These are phyloP conservation scores for Cordia subcordata DNA, from an alignment of 257 asterid species.

Conservation along the genomic window DNA sequence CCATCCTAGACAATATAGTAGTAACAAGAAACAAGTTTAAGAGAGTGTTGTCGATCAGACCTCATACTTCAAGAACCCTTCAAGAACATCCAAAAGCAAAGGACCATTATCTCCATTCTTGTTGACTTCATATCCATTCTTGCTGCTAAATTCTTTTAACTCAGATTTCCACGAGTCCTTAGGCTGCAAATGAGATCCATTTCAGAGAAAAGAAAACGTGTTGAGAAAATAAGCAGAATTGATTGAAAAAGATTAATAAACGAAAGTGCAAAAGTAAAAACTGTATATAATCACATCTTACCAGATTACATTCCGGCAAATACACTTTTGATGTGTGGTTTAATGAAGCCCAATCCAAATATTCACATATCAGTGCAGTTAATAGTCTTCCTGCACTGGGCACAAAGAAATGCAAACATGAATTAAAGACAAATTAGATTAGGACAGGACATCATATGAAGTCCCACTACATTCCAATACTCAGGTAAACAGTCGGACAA, in stretches of 20 bases:
- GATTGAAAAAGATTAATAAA: not conserved
- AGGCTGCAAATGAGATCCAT: slow-evolving; percentile 42
- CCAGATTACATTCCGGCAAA: slow-evolving; percentile 92
- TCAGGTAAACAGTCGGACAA: too few relatives aligned
- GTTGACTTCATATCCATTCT: slow-evolving; percentile 87
- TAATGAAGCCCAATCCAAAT: slow-evolving; percentile 92
- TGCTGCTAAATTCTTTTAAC: slow-evolving; percentile 84
- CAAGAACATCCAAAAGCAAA: slow-evolving; percentile 93
- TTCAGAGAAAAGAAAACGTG: not conserved
- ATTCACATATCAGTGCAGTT: slow-evolving; percentile 79
- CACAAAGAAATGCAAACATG: not conserved
- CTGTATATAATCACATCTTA: slow-evolving; percentile 20
- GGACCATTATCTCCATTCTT: slow-evolving; percentile 92
- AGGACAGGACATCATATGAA: too few relatives aligned
- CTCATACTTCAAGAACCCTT: slow-evolving; percentile 98
- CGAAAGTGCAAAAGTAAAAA: not conserved
- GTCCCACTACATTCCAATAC: too few relatives aligned
- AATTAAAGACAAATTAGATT: not conserved
- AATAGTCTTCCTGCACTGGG: slow-evolving; percentile 72
- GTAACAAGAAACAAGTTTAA: not conserved
- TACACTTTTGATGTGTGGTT: slow-evolving; percentile 84
- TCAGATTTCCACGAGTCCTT: slow-evolving; percentile 94
- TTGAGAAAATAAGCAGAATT: not conserved
- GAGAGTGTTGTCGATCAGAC: slow-evolving; percentile 29
- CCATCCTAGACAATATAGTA: not conserved